Evolutionary conservation across 768 basidiomycete species (phyloP).

Genomic region (Termitomyces sp.): DNA sequence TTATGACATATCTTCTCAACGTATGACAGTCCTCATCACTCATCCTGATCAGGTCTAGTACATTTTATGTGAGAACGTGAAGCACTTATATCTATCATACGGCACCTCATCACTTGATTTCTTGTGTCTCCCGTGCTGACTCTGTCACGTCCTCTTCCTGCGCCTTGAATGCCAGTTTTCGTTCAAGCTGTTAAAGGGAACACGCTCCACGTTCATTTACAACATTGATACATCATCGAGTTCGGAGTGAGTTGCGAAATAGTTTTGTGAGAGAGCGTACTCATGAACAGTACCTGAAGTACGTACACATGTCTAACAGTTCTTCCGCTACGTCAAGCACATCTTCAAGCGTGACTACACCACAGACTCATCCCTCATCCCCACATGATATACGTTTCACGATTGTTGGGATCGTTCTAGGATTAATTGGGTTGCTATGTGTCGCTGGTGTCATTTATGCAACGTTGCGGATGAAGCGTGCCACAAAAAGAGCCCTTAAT

Average conservation of each 20-base stretch:
- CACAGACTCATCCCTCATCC: neutral
- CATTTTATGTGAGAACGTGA: neutral
- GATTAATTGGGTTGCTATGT: slow-evolving; percentile 5
- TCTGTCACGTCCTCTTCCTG: neutral
- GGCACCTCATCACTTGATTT: neutral
- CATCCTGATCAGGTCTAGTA: slow-evolving; percentile 7
- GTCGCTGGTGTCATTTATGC: slow-evolving; percentile 6
- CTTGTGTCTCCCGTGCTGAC: neutral
- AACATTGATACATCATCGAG: no score
- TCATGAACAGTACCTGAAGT: neutral
- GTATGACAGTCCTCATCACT: slow-evolving; percentile 18
- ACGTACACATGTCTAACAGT: slow-evolving; percentile 6
- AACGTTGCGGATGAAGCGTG: slow-evolving; percentile 6
- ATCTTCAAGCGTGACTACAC: neutral
- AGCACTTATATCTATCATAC: neutral
- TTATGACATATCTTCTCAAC: neutral
- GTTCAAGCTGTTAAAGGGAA: slow-evolving; percentile 14
- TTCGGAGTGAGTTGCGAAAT: neutral
- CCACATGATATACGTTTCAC: neutral
- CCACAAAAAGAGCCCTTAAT: neutral
- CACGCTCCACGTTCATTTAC: neutral
- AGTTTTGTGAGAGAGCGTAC: neutral
- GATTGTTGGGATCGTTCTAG: slow-evolving; percentile 7
- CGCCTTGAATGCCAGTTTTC: slow-evolving; percentile 25
- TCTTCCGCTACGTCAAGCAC: neutral